Conservation (phyloP, 352 stramenopile genomes). For the Phytophthora litchii region DNA sequence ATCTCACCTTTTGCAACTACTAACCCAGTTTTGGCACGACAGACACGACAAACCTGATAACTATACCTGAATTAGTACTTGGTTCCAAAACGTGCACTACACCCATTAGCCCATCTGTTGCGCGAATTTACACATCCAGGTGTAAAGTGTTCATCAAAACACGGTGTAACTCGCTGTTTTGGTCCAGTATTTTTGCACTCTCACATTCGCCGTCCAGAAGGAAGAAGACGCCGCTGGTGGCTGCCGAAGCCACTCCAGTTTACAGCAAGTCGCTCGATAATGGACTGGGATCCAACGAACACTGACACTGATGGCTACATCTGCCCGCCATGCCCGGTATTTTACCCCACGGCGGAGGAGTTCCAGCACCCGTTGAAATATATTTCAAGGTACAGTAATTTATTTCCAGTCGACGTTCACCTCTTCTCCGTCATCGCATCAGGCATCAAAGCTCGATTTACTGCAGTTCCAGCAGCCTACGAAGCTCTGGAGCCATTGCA, state of each 20-base stretch:
- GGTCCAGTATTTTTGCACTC: conserved; percentile 36
- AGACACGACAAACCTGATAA: background rate
- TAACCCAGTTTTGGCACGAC: conserved; percentile 16
- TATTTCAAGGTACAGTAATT: conserved; percentile 88
- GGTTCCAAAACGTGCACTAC: background rate
- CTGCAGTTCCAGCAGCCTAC: conserved; percentile 1
- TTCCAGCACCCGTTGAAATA: conserved; percentile 93
- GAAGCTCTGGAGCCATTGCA: background rate
- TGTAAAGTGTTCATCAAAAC: conserved; percentile 1
- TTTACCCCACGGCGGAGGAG: conserved; percentile 86
- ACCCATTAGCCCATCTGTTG: background rate
- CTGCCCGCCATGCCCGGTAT: conserved; percentile 85
- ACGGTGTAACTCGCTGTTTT: conserved; percentile 10
- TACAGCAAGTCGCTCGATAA: conserved; percentile 20
- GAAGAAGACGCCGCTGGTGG: conserved; percentile 8
- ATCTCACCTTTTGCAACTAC: conserved; percentile 10
- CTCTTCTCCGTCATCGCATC: conserved; percentile 6
- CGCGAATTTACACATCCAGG: conserved; percentile 12
- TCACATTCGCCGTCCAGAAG: conserved; percentile 25
- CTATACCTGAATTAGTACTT: background rate
- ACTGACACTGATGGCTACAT: conserved; percentile 74
- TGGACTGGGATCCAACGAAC: conserved; percentile 75
- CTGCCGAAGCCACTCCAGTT: background rate
- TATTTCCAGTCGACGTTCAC: conserved; percentile 29
- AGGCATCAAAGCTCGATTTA: background rate